Evolutionary conservation across 352 stramenopile genomes (phyloP).

Genomic region (Globisporangium heterothallicum): DNA sequence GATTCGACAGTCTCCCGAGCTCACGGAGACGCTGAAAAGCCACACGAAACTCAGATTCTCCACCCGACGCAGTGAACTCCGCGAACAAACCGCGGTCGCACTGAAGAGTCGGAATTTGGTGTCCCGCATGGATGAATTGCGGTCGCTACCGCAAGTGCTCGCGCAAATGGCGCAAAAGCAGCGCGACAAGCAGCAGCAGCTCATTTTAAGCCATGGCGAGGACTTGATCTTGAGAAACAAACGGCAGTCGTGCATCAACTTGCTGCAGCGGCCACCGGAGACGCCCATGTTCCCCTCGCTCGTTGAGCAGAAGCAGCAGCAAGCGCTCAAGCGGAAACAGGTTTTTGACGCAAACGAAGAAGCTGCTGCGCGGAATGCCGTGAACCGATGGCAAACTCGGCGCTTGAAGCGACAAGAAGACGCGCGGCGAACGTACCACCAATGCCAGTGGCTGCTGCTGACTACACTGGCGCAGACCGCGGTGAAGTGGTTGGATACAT

Average conservation of each 20-base stretch:
- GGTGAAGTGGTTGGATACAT: slow-evolving; percentile 32
- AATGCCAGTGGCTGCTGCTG: slow-evolving; percentile 60
- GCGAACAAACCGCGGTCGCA: slow-evolving; percentile 43
- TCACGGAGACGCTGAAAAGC: neutral
- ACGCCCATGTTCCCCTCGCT: slow-evolving; percentile 55
- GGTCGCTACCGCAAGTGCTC: slow-evolving; percentile 43
- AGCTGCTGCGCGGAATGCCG: slow-evolving; percentile 21
- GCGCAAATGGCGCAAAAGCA: slow-evolving; percentile 37
- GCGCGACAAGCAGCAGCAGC: slow-evolving; percentile 30
- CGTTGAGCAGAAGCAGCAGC: slow-evolving; percentile 43
- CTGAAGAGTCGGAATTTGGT: slow-evolving; percentile 47
- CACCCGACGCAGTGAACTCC: slow-evolving; percentile 39
- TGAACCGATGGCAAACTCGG: slow-evolving; percentile 51
- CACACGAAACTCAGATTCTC: slow-evolving; percentile 22
- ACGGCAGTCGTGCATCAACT: slow-evolving; percentile 19
- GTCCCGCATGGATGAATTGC: slow-evolving; percentile 49
- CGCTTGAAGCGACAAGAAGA: slow-evolving; percentile 29
- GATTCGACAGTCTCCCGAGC: neutral
- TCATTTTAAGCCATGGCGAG: slow-evolving; percentile 35
- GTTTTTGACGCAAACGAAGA: slow-evolving; percentile 40
- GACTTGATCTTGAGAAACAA: slow-evolving; percentile 54
- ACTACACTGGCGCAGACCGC: slow-evolving; percentile 30
- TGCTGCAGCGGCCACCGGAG: slow-evolving; percentile 41
- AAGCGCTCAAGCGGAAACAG: slow-evolving; percentile 47
- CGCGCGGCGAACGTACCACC: slow-evolving; percentile 26